Evolutionary conservation across 768 basidiomycete species (phyloP), one percentile per base, ranked within the genome.

Genomic region (Coprinellus aureogranulatus): DNA sequence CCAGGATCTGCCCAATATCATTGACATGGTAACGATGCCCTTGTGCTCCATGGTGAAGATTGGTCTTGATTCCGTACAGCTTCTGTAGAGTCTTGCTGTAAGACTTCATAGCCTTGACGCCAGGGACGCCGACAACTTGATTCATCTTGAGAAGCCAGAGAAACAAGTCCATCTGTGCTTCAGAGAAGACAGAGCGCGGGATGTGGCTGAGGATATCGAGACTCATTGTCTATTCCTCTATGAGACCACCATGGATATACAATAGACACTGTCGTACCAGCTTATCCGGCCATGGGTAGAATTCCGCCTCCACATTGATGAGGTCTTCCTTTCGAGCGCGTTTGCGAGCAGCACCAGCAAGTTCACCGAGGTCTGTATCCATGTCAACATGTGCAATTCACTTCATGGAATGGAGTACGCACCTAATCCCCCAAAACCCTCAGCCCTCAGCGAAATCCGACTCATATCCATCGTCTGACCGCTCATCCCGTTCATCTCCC

Each of bases 151-250:
- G 55, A 25, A 67, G 37, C 66, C 67, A 67, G 2, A 63, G 39
- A 20, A 68, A 65, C 0, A 69, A 54, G 31, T 69, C 66, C 3
- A 67, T 51, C 41, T 69, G 67, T 16, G 46, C 44, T 4, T 62
- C 57, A 4, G 67, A 69, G 45, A 68, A 69, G 16, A 60, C 62
- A 6, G 65, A 68, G 18, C 64, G 55, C 0, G 68, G 68, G 0
- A 69, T 55, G 40, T 68, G 67, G 59, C 61, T 65, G 11, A 69
- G 27, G 26, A 69, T 61, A 45, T 68, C 66, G 1, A 68, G 49
- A 45, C 65, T 59, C 28, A 61, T 67, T 2, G 59, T 54, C 67
- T 68, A 55, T n/a, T n/a, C n/a, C n/a, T n/a, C n/a, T 1, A 34
- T 50, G 9, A 41, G 8, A 26, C 31, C 23, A 45, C 20, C 28